Base-by-base conservation (phyloP, 768 basidiomycete species). In the Pleurotus cornucopiae region DNA sequence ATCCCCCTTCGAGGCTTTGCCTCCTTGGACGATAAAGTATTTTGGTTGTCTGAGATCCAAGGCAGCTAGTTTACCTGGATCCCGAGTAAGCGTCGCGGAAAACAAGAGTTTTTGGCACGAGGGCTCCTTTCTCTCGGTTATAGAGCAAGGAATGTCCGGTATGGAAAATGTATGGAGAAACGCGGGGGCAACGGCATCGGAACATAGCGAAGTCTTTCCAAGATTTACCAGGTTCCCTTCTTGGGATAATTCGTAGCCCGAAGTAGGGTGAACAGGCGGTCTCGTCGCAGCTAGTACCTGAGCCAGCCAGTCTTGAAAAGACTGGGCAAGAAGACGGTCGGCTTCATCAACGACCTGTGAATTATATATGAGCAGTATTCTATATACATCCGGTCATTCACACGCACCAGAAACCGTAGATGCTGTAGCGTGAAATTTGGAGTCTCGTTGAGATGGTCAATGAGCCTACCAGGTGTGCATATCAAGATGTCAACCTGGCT, bases 321-420 rank as follows among this genome's bases (percentile, higher is more conserved):
- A 93, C 67, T 98, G 94, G 7, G 90, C 88, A 6, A 99, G 78
- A 0, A 99, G 78, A n/a, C 94, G 83, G 66, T 99, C 97, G 0
- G 97, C 97, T 72, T 99, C 97, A 68, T 99, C 97, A 55, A 99
- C 92, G 25, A 98, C 86, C 94, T 96, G 57, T 7, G 12, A n/a
- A 13, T 46, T 23, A 18, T 39, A n/a, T 21, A 41, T 39, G 37
- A 41, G 23, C 6, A 13, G 46, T 20, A 45, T 54, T 55, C 21
- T 56, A 18, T 26, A 37, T 21, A 16, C 3, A 46, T 52, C 38
- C 6, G 23, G 40, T 21, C 20, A 48, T 39, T 26, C 4, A 13
- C 26, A 74, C 87, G 23, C 64, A 93, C 96, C 58, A 98, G 74
- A 69, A 94, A 98, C n/a, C 95, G 87, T 5, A 99, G 78, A 69